phyloP scores from a whole-genome alignment of 2,329 filamentous ascomycete genomes.

The Cladophialophora psammophila region DNA sequence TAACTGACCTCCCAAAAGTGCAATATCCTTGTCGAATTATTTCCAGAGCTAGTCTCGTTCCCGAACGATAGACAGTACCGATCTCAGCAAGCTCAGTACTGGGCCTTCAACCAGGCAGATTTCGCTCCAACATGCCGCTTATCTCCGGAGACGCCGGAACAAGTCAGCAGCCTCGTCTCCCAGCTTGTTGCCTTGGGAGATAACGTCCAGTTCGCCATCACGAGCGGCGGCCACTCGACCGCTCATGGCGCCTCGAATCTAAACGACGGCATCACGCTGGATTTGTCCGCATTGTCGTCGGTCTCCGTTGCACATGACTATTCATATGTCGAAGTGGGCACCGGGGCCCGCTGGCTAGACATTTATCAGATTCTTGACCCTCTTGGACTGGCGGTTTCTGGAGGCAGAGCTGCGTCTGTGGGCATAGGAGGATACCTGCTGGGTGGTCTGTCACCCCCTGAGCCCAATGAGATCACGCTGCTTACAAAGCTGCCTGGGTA shows the following conservation, averaged over 20 bases:
- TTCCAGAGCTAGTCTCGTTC: conserved; percentile 2
- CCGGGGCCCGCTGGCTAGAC: conserved; percentile 7
- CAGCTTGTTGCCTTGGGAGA: conserved; percentile 5
- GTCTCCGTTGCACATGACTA: neutral
- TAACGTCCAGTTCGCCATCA: neutral
- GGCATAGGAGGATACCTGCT: neutral
- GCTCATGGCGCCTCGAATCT: conserved; percentile 5
- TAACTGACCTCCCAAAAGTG: neutral
- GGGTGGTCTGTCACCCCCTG: neutral
- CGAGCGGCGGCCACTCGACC: neutral
- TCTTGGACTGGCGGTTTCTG: neutral
- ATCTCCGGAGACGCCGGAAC: neutral
- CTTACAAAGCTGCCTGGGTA: neutral
- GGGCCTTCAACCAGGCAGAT: conserved; percentile 12
- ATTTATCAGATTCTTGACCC: conserved; percentile 8
- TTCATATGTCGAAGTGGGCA: neutral
- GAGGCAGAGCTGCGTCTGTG: neutral
- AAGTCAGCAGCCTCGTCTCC: neutral
- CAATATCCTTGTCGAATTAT: neutral
- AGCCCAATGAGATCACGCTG: too few relatives aligned
- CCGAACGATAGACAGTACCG: neutral
- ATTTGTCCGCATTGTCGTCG: conserved; percentile 4
- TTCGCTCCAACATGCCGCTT: conserved; percentile 7
- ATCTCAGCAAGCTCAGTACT: conserved; percentile 13
- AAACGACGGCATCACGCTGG: conserved; percentile 7